A percentile compares a stretch with the other conserved stretches of the same genome.
Conservation (phyloP, 495 filamentous ascomycete species). For the Neurospora pannonica region DNA sequence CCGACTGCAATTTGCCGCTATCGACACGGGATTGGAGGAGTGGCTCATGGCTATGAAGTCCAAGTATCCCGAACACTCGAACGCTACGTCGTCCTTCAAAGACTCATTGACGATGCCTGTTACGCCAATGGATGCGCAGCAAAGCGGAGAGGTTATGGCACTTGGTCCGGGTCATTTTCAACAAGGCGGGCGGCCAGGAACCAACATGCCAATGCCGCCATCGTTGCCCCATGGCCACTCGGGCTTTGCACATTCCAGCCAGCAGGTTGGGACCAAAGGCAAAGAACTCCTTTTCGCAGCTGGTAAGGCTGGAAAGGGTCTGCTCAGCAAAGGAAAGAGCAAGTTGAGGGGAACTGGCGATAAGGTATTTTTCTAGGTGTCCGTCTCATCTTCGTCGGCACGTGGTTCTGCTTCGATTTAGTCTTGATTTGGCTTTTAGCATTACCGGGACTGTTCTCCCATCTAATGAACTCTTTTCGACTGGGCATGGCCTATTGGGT, state of each 20-base stretch:
- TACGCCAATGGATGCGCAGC: constrained; percentile 23
- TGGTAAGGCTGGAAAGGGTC: constrained; percentile 73
- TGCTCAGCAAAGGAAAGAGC: constrained; percentile 79
- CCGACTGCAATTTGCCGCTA: constrained; percentile 55
- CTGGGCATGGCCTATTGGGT: not conserved
- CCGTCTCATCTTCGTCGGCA: constrained; percentile 10
- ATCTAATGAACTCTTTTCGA: not conserved
- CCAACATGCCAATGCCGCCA: constrained; percentile 19
- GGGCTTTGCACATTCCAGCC: constrained; percentile 27
- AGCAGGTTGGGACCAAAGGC: constrained; percentile 60
- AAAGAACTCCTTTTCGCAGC: constrained; percentile 80
- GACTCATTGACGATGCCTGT: constrained; percentile 10
- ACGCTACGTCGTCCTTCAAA: constrained; percentile 16
- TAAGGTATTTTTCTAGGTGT: constrained; percentile 61
- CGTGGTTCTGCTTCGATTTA: constrained; percentile 4
- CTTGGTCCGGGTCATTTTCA: constrained; percentile 43
- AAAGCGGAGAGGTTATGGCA: constrained; percentile 1
- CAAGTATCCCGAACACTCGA: constrained; percentile 27
- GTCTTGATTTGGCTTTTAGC: constrained; percentile 3
- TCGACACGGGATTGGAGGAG: constrained; percentile 62
- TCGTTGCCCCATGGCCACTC: constrained; percentile 13
- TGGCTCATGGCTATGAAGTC: constrained; percentile 52
- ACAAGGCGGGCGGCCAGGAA: constrained; percentile 23
- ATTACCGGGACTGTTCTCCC: not conserved
- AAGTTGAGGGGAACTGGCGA: constrained; percentile 56